Base-by-base conservation (phyloP, 306 rosid species). In the Cicer chorassanicum region DNA sequence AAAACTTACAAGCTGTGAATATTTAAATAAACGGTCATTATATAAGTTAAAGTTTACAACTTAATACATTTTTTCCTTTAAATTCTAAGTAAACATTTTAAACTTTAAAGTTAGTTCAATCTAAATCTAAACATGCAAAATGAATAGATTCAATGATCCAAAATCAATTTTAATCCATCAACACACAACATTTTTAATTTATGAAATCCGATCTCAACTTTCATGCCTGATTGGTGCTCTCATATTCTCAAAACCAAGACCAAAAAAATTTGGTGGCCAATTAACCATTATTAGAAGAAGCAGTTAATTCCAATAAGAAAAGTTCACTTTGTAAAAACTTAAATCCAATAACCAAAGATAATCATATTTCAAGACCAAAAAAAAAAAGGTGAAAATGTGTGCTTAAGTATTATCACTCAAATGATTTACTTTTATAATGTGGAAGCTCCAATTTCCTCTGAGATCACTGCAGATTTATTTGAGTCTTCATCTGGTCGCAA, bases 401-500 rank as follows among this genome's bases (percentile, higher is more conserved):
- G 65, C 54, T 68, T 24, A 42, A 55, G 34, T 51, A 65, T 50
- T 54, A 54, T 54, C 36, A 0, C 1, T 57, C 74, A 49, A 78
- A 50, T 71, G 60, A 68, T 78, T 46, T 13, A 34, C 12, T 42
- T 29, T 56, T 49, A 80, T 66, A 34, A 79, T 57, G 70, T 2
- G 15, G 88, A 44, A 73, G 85, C 87, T 82, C 60, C 85, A 61
- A 85, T 4, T 82, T 89, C 91, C 48, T 85, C 84, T 6, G 85
- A 40, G 82, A 24, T 65, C 43, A 24, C 48, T 9, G 76, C 70
- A 36, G 73, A 38, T 59, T 80, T 89, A 70, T 72, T 49, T 5
- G 76, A 51, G 41, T 50, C 55, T 57, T 85, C 78, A 45, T 82
- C 84, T 12, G 83, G 29, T 19, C 43, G 79, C 67, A 83, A 65